Evolutionary conservation across 2,329 filamentous ascomycete genomes (phyloP).

Genomic region (Cercospora nicotianae): DNA sequence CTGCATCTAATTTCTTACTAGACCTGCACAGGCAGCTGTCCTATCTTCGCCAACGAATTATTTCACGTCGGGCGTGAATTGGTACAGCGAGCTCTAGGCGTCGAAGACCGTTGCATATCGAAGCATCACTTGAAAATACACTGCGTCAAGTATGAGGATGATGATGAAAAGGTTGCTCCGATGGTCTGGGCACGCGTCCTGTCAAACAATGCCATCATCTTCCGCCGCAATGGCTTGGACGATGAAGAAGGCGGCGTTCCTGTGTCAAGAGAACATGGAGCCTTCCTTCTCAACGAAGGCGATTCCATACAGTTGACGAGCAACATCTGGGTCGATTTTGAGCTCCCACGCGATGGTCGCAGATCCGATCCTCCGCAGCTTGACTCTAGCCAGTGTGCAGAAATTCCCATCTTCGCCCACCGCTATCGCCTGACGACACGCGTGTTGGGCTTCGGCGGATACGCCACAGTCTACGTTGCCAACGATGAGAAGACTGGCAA

Average conservation of each 20-base stretch:
- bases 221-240: conserved; percentile 37
- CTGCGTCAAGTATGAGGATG: conserved; percentile 49
- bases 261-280: conserved; percentile 34
- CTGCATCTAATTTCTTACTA: neutral
- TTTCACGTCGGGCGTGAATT: conserved; percentile 36
- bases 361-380: conserved; percentile 4
- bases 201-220: conserved; percentile 46
- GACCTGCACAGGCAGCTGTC: neutral
- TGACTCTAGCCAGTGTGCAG: conserved; percentile 7
- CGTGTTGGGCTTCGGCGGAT: conserved; percentile 55
- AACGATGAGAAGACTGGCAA: conserved; percentile 53
- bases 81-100: conserved; percentile 27
- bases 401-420: conserved; percentile 43
- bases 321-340: conserved; percentile 35
- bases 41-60: conserved; percentile 24
- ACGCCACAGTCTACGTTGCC: conserved; percentile 57
- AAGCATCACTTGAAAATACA: conserved; percentile 49
- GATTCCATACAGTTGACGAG: conserved; percentile 43
- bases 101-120: conserved; percentile 43
- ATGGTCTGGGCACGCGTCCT: conserved; percentile 51
- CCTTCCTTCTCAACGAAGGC: conserved; percentile 47
- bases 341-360: neutral
- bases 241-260: conserved; percentile 32
- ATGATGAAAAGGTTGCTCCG: conserved; percentile 41
- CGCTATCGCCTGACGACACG: conserved; percentile 53